Conservation (phyloP, 1,284 basidiomycete species). For the Wolfiporia cocos region DNA sequence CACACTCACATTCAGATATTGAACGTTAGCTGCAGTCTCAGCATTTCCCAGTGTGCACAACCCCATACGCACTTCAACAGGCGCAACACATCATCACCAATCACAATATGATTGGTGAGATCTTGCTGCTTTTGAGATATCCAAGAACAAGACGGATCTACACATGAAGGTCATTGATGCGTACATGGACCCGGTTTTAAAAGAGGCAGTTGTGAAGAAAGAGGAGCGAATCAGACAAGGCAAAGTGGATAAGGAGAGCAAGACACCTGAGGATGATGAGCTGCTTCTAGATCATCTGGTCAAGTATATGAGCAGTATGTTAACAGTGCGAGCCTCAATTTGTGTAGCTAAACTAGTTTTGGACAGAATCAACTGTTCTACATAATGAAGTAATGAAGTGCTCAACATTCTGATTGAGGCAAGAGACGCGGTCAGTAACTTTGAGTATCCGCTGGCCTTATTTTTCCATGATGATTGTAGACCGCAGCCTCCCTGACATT, state of each 20-base stretch:
- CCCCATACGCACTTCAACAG: constrained; percentile 30
- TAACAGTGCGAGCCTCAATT: not conserved
- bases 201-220: constrained; percentile 29
- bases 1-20: too few species aligned
- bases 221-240: constrained; percentile 14
- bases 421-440: constrained; percentile 30
- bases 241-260: constrained; percentile 16
- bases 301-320: constrained; percentile 23
- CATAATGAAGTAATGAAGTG: constrained; percentile 34
- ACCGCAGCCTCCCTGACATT: constrained; percentile 33
- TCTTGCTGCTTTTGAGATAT: constrained; percentile 14
- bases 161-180: constrained; percentile 16
- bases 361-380: constrained; percentile 17
- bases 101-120: constrained; percentile 28
- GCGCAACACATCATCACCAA: constrained; percentile 28
- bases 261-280: too few species aligned
- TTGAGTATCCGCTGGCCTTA: not conserved
- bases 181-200: constrained; percentile 33
- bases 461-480: too few species aligned
- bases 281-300: constrained; percentile 36
- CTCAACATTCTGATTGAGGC: constrained; percentile 37
- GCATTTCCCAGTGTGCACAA: too few species aligned
- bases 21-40: too few species aligned
- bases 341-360: not conserved
- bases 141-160: constrained; percentile 6